Evolutionary conservation across 306 rosid genomes (phyloP), one percentile per base, ranked within the genome.

Genomic region (Sicyos baderoa): DNA sequence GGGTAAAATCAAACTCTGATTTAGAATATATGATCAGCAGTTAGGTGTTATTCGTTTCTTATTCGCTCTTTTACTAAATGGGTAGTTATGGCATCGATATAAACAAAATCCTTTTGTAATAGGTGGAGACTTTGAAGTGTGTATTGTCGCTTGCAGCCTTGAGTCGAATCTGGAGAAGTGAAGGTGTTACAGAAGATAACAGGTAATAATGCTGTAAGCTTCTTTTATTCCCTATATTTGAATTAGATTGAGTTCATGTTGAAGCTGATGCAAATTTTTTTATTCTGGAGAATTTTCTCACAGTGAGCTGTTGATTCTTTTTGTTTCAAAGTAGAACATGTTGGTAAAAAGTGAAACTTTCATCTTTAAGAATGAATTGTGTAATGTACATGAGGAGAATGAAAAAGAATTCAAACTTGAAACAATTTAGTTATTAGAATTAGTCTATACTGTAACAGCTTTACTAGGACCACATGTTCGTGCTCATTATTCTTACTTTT

Each of bases 51-150:
- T 54, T 3, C 14, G 7, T 18, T 14, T 1, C 15, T 4, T 10
- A 12, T 51, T 72, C 4, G 42, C 57, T 45, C 54, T 57, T 6
- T 37, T 14, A 48, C 40, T 25, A 18, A 18, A 71, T 23, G 32
- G 19, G 51, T 35, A 54, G 35, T 32, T 54, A 37, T 19, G 19
- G 21, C 52, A 19, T 71, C 12, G 10, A 21, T 22, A 32, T n/a
- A 2, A 72, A 59, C 6, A 66, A 23, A 8, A 57, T 15, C 70
- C 68, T 32, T 50, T 77, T 76, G 75, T 37, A 73, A 60, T 69
- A 92, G 96, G 97, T 93, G 64, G 97, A 93, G 84, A 70, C 86
- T 80, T 84, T 90, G 84, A 93, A 93, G 81, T 93, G 99, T 78
- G 90, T 86, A 58, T 80, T 93, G 42, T 93, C 99, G 66, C 84